Base-by-base conservation (phyloP, 2,329 filamentous ascomycete species). In the Pezicula radicicola region DNA sequence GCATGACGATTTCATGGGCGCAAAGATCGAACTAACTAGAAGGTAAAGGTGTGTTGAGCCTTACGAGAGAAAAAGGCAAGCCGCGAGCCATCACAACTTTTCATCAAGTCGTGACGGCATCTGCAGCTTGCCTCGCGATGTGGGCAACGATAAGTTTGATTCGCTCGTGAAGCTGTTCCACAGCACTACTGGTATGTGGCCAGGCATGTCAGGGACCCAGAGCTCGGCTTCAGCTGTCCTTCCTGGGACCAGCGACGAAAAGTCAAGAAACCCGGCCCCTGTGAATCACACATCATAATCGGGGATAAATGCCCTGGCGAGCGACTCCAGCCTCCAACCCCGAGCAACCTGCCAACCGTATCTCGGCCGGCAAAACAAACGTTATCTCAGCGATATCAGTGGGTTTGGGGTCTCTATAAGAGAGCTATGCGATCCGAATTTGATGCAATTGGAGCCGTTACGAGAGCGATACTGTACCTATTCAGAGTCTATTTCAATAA, bases 1-100 rank as follows among this genome's bases (percentile, higher is more conserved):
- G 44, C 30, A 53, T 56, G 51, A 56, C 53, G 51, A 56, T 45
- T 56, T 56, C 51, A 51, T 52, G 43, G 43, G 49, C 53, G 48
- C 52, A 25, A 8, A 27, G 13, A n/a, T 25, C n/a, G 15, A 39
- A 7, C 25, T 25, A 4, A 4, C 36, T 27, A 30, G 30, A 33
- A 13, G 9, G 9, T 3, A 33, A 7, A 46, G 40, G 49, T 52
- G 46, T 46, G 51, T 28, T 50, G 41, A 3, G 19, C 40, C n/a
- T 6, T 37, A 6, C 30, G 30, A 33, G 30, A 33, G 30, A 10
- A 33, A 13, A 33, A 25, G 6, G 25, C 18, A 19, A 25, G n/a
- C 7, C 25, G 42, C 4, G 42, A 45, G 30, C 10, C 8, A 45
- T 25, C 46, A 41, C 51, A 19, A 47, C 41, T 48, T 51, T 45